A percentile compares a stretch with the other conserved stretches of the same genome.
Evolutionary conservation across 2,329 filamentous ascomycete genomes (phyloP).

Genomic region (Cladosporium cucumerinum): DNA sequence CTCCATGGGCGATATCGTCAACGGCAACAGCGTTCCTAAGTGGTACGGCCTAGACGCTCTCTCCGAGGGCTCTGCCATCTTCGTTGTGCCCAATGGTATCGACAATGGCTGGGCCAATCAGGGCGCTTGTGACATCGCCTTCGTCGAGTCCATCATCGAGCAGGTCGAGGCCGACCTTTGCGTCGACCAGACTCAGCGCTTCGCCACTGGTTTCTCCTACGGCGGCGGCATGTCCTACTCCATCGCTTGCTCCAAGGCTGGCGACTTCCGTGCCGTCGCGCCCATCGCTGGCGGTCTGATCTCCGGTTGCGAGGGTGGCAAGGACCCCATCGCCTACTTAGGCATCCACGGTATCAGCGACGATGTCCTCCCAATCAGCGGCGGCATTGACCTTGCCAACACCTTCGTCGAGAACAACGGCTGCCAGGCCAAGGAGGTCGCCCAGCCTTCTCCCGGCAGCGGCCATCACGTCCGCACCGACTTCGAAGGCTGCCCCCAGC

Average conservation of each 20-base stretch:
- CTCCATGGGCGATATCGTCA: constrained; percentile 12
- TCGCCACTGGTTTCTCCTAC: background rate
- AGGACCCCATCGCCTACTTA: constrained; percentile 14
- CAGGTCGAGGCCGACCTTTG: constrained; percentile 15
- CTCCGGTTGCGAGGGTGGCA: constrained; percentile 2
- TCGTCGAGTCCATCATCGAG: constrained; percentile 14
- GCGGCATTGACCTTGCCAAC: constrained; percentile 9
- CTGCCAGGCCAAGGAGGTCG: constrained; percentile 9
- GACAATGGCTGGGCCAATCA: constrained; percentile 13
- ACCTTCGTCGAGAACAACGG: constrained; percentile 15
- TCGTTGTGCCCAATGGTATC: constrained; percentile 11
- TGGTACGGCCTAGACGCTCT: constrained; percentile 15
- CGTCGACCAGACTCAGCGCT: constrained; percentile 7
- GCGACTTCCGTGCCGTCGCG: constrained; percentile 6
- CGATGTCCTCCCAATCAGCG: constrained; percentile 10
- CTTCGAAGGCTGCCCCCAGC: constrained; percentile 12
- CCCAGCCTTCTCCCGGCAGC: constrained; percentile 2
- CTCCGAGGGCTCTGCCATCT: constrained; percentile 14
- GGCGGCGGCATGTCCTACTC: constrained; percentile 13
- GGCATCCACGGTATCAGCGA: constrained; percentile 16
- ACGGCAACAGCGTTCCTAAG: constrained; percentile 7
- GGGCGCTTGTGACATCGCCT: constrained; percentile 7
- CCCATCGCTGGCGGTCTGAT: constrained; percentile 3
- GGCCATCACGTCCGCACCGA: constrained; percentile 7
- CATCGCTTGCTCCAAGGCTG: constrained; percentile 22